These are phyloP conservation scores for Arctostaphylos glauca DNA, from an alignment of 148 eudicot genomes.

Conservation along the genomic window DNA sequence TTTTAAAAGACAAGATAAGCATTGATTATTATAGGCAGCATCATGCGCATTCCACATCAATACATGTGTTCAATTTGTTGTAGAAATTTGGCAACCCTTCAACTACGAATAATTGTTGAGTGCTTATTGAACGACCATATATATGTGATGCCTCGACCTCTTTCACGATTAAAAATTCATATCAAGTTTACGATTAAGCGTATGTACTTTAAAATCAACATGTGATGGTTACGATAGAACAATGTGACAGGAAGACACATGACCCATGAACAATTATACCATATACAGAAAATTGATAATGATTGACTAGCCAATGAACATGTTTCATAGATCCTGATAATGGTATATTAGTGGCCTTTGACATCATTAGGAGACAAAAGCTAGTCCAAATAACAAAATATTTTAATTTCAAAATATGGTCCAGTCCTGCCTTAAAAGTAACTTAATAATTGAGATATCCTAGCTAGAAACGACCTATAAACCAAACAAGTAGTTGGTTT, in stretches of 20 bases:
- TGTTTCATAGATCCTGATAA: background rate
- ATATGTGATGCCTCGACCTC: too few relatives aligned
- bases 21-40: background rate
- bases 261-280: background rate
- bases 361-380: slow-evolving; percentile 14
- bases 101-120: background rate
- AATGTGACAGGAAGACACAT: background rate
- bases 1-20: background rate
- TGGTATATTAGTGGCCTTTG: slow-evolving; percentile 6
- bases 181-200: too few relatives aligned
- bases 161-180: too few relatives aligned
- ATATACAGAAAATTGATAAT: background rate
- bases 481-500: background rate
- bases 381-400: background rate
- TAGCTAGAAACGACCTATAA: background rate
- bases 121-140: background rate
- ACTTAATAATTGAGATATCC: background rate
- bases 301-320: background rate
- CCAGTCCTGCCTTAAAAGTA: background rate
- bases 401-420: background rate
- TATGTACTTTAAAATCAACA: too few relatives aligned
- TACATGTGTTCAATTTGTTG: background rate
- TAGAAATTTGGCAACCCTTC: background rate
- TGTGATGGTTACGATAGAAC: too few relatives aligned
- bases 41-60: background rate